These are phyloP conservation scores for Mycena leptocephala DNA, from an alignment of 768 basidiomycete species.

Conservation along the genomic window DNA sequence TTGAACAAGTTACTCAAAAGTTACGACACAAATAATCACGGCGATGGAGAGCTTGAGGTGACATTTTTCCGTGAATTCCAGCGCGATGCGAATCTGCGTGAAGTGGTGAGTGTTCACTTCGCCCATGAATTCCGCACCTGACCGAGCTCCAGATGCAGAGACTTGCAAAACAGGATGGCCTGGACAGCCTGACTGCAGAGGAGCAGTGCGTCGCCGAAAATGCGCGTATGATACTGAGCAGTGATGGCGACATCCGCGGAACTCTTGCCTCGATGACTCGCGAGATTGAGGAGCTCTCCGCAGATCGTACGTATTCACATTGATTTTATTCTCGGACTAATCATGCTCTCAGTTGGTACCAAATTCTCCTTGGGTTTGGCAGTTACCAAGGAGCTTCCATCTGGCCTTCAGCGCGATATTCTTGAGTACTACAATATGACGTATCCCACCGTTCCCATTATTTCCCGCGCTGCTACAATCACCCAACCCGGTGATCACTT, in stretches of 20 bases:
- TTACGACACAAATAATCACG: too few relatives aligned
- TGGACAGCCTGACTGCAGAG: neutral
- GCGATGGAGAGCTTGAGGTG: too few relatives aligned
- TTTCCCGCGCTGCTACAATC: too few relatives aligned
- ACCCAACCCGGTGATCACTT: too few relatives aligned
- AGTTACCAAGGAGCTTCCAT: neutral
- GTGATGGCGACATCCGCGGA: neutral
- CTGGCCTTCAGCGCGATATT: neutral
- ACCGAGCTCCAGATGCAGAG: neutral
- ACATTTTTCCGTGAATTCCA: too few relatives aligned
- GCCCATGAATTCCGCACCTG: too few relatives aligned
- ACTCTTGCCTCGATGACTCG: constrained; percentile 1
- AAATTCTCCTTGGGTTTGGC: neutral
- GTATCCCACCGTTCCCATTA: neutral
- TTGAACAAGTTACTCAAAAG: too few relatives aligned
- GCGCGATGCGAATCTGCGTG: too few relatives aligned
- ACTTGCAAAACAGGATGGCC: neutral
- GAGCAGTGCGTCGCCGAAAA: neutral
- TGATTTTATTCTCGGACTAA: neutral
- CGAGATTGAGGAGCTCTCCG: neutral
- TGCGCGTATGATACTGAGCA: neutral
- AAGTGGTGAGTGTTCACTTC: too few relatives aligned
- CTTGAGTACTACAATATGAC: neutral
- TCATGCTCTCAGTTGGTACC: neutral
- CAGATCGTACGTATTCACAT: neutral